phyloP scores from a whole-genome alignment of 2,329 filamentous ascomycete species.

The Waltergamsia citrina region DNA sequence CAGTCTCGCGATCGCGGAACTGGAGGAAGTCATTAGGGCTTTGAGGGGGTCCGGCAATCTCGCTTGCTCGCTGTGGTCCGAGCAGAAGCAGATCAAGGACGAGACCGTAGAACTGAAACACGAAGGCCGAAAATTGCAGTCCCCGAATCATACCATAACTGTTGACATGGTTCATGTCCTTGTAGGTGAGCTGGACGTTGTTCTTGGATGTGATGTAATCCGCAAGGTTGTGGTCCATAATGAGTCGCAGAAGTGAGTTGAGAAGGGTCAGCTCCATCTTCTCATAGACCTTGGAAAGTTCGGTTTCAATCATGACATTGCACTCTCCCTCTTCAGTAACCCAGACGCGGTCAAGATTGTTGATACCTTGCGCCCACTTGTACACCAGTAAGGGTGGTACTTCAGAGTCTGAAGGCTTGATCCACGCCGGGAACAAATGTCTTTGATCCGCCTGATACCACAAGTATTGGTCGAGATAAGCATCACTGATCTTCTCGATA shows the following conservation, averaged over 20 bases:
- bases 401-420: constrained; percentile 97
- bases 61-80: constrained; percentile 90
- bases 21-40: constrained; percentile 96
- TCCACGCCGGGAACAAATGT: constrained; percentile 95
- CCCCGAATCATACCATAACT: constrained; percentile 98
- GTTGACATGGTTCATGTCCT: constrained; percentile 99
- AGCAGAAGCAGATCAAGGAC: constrained; percentile 89
- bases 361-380: constrained; percentile 99
- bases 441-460: constrained; percentile 99
- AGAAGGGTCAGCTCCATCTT: constrained; percentile 96
- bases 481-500: constrained; percentile 98
- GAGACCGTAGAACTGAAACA: constrained; percentile 97
- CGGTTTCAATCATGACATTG: constrained; percentile 97
- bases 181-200: constrained; percentile 97
- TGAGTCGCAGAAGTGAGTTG: constrained; percentile 83
- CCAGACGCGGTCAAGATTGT: constrained; percentile 95
- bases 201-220: constrained; percentile 99
- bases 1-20: constrained; percentile 86
- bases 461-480: constrained; percentile 94
- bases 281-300: constrained; percentile 98
- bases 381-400: constrained; percentile 90
- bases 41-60: constrained; percentile 89
- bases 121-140: constrained; percentile 94
- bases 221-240: constrained; percentile 99
- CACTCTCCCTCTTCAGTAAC: constrained; percentile 89